Conservation (phyloP, 2,329 filamentous ascomycete species). For the Hypoxylon sp. region DNA sequence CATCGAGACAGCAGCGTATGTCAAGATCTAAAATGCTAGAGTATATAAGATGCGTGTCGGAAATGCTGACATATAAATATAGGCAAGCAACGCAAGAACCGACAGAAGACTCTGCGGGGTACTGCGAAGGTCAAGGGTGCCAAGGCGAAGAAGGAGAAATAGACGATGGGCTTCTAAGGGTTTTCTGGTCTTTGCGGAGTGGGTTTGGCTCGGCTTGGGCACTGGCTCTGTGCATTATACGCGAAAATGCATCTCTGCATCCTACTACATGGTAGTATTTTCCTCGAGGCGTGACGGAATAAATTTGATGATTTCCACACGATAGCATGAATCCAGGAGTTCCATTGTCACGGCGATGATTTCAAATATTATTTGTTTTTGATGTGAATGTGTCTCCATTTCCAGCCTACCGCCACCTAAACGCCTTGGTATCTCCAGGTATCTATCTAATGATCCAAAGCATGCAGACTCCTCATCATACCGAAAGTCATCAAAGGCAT, state of each 20-base stretch:
- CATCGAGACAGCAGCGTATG: slow-evolving; percentile 99
- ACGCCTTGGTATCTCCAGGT: slow-evolving; percentile 30
- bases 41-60: neutral
- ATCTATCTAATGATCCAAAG: slow-evolving; percentile 33
- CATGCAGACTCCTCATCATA: slow-evolving; percentile 9
- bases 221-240: slow-evolving; percentile 52
- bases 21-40: slow-evolving; percentile 53
- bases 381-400: slow-evolving; percentile 29
- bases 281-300: slow-evolving; percentile 47
- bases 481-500: slow-evolving; percentile 18
- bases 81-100: slow-evolving; percentile 99
- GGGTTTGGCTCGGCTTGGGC: slow-evolving; percentile 52
- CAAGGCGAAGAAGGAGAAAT: slow-evolving; percentile 94
- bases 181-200: slow-evolving; percentile 49
- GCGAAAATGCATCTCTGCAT: slow-evolving; percentile 45
- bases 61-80: slow-evolving; percentile 49
- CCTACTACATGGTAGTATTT: slow-evolving; percentile 37
- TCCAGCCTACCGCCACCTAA: slow-evolving; percentile 17
- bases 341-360: slow-evolving; percentile 37
- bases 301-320: slow-evolving; percentile 51
- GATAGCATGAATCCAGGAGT: slow-evolving; percentile 54
- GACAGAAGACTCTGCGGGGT: slow-evolving; percentile 97
- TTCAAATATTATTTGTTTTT: slow-evolving; percentile 13
- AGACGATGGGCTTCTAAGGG: slow-evolving; percentile 59
- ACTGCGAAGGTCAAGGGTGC: slow-evolving; percentile 98